phyloP scores from a whole-genome alignment of 805 yeast species.

The Suhomyces sp. region DNA sequence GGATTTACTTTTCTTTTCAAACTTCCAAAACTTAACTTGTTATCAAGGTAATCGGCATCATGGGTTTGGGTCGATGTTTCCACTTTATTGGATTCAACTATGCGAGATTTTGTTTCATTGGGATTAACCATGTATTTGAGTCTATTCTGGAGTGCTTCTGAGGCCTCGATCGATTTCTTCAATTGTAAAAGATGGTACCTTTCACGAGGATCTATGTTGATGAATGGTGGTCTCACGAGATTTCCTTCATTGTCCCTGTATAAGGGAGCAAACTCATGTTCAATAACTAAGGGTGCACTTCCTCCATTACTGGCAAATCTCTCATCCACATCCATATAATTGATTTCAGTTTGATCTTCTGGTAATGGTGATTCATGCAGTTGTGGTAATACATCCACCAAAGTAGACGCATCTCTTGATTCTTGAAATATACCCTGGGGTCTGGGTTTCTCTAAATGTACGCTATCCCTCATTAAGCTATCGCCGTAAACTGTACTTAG shows the following conservation, averaged over 20 bases:
- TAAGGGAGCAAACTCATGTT: conserved; percentile 33
- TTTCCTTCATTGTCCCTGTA: conserved; percentile 39
- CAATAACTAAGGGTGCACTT: conserved; percentile 19
- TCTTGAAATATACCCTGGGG: neutral
- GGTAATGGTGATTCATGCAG: conserved; percentile 1
- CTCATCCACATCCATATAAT: neutral
- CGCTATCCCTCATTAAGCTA: conserved; percentile 14
- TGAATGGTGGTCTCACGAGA: conserved; percentile 44
- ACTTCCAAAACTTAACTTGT: conserved; percentile 25
- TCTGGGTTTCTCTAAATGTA: neutral
- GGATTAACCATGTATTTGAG: conserved; percentile 43
- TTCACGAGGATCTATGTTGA: conserved; percentile 44
- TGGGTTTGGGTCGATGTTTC: conserved; percentile 45
- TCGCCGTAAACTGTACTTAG: conserved; percentile 21
- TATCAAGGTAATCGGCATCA: conserved; percentile 27
- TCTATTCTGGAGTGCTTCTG: conserved; percentile 31
- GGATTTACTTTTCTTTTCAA: conserved; percentile 15
- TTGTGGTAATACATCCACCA: conserved; percentile 1
- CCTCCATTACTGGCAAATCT: neutral
- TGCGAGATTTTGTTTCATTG: conserved; percentile 28
- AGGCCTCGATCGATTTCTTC: conserved; percentile 37
- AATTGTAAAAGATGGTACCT: conserved; percentile 41
- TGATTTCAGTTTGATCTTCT: neutral
- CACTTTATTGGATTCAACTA: conserved; percentile 24
- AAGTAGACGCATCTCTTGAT: conserved; percentile 7